Evolutionary conservation across 371 early-diverging fungal species (phyloP).

Genomic region (Mucor lusitanicus): DNA sequence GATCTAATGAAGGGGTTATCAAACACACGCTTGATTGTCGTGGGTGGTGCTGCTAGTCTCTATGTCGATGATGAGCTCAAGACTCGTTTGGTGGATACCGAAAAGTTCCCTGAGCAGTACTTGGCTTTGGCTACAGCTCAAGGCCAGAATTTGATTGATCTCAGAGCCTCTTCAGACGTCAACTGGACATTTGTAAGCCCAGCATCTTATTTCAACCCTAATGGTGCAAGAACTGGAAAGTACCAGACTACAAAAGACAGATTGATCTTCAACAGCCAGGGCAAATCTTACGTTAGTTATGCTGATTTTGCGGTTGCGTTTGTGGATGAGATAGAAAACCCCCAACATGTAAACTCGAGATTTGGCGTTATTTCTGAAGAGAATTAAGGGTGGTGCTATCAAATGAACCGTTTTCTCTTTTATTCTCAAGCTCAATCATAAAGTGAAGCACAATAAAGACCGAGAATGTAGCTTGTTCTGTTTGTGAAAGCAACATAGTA

Average conservation of each 20-base stretch:
- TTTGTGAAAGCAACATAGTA: too few species aligned
- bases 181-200: constrained; percentile 4
- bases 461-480: too few species aligned
- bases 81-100: not conserved
- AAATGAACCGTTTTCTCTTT: too few species aligned
- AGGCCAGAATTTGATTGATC: not conserved
- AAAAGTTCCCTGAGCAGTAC: not conserved
- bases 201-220: not conserved
- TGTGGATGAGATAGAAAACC: constrained; percentile 3
- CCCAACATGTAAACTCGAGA: constrained; percentile 1
- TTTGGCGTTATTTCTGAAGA: constrained; percentile 1
- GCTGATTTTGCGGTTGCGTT: constrained; percentile 2
- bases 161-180: not conserved
- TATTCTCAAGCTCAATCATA: too few species aligned
- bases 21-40: constrained; percentile 2
- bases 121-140: not conserved
- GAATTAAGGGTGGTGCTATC: not conserved
- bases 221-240: constrained; percentile 4
- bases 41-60: constrained; percentile 1
- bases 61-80: not conserved
- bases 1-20: not conserved
- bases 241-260: not conserved
- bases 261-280: not conserved
- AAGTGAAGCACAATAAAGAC: too few species aligned
- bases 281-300: not conserved